phyloP scores from a whole-genome alignment of 305 asterid species.

The Withania somnifera region DNA sequence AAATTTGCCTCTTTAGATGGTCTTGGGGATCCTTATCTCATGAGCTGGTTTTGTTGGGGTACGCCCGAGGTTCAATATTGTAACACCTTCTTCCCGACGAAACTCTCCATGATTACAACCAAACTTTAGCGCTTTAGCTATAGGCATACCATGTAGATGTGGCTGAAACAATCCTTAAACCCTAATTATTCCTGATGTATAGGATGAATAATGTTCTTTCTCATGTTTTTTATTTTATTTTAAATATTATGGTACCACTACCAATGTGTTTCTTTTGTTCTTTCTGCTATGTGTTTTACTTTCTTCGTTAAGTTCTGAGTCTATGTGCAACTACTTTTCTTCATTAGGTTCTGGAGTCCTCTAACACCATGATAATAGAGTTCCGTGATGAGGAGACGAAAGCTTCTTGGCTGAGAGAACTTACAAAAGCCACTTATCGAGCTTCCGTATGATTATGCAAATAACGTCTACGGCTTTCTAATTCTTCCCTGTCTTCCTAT shows the following conservation, averaged over 20 bases:
- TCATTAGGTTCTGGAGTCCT: conserved; percentile 81
- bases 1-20: neutral
- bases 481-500: conserved; percentile 4
- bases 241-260: neutral
- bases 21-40: neutral
- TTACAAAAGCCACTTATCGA: conserved; percentile 80
- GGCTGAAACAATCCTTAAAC: neutral
- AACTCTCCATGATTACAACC: neutral
- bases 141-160: neutral
- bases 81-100: neutral
- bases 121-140: neutral
- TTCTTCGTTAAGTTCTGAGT: neutral
- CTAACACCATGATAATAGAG: conserved; percentile 73
- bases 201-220: neutral
- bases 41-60: neutral
- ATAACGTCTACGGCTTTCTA: conserved; percentile 4
- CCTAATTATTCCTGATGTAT: neutral
- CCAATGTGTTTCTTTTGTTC: neutral
- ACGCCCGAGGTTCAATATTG: neutral
- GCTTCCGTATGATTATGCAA: conserved; percentile 80
- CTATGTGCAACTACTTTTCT: neutral
- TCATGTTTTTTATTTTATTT: neutral
- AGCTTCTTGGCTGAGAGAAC: conserved; percentile 72
- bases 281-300: neutral
- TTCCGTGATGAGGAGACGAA: conserved; percentile 69